Conservation (phyloP, 331 rosid genomes). For the Stylosanthes scabra region DNA sequence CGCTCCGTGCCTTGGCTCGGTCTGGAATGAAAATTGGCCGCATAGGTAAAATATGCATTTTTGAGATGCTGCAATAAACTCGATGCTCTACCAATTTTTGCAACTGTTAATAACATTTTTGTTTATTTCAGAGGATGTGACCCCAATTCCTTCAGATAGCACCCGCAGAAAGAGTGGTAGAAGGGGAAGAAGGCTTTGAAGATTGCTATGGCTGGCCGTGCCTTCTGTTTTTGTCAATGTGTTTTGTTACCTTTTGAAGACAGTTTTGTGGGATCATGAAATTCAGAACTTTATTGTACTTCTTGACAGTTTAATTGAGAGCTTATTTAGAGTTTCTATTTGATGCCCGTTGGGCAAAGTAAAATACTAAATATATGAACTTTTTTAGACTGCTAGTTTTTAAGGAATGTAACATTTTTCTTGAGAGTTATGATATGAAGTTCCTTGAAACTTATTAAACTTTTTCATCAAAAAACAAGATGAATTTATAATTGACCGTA, state of each 20-base stretch:
- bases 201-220: conserved; percentile 28
- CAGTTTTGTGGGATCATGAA: conserved; percentile 19
- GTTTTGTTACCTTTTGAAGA: not conserved
- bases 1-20: conserved; percentile 92
- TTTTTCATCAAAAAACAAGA: too few species aligned
- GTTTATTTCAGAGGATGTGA: conserved; percentile 77
- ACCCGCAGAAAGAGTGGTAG: conserved; percentile 95
- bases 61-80: not conserved
- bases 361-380: too few species aligned
- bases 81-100: not conserved
- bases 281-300: conserved; percentile 2
- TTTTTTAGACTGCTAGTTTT: too few species aligned
- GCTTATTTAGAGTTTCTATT: conserved; percentile 12
- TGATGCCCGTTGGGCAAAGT: not conserved
- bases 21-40: conserved; percentile 92
- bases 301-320: conserved; percentile 1
- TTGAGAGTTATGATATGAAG: too few species aligned
- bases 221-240: not conserved
- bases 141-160: conserved; percentile 90
- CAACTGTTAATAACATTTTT: not conserved
- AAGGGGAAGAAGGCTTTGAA: conserved; percentile 88
- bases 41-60: conserved; percentile 54
- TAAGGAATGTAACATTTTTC: too few species aligned
- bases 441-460: too few species aligned
- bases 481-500: too few species aligned